Evolutionary conservation across 371 early-diverging fungal species (phyloP).

Genomic region (Lichtheimia ornata): DNA sequence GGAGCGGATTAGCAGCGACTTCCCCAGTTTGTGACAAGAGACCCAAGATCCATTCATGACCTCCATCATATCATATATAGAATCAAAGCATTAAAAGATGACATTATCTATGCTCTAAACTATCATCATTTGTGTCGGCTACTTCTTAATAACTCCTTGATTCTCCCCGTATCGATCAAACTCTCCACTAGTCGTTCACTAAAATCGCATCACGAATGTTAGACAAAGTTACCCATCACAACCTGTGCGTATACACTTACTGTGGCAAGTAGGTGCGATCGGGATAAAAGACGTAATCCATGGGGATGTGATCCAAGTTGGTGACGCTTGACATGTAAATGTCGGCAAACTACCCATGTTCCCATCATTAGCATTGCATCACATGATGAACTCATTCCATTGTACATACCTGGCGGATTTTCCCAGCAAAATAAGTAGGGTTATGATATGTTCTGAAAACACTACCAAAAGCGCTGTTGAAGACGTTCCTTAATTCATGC

Average conservation of each 20-base stretch:
- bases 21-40: conserved; percentile 31
- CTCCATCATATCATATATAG: conserved; percentile 1
- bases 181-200: conserved; percentile 49
- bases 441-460: conserved; percentile 67
- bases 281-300: conserved; percentile 68
- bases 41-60: neutral
- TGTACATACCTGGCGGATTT: conserved; percentile 45
- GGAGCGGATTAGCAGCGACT: conserved; percentile 49
- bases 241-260: conserved; percentile 30
- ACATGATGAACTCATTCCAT: neutral
- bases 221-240: neutral
- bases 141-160: conserved; percentile 12
- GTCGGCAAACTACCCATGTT: conserved; percentile 34
- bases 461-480: conserved; percentile 67
- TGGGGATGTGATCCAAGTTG: conserved; percentile 55
- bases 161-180: conserved; percentile 44
- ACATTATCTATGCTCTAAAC: no score
- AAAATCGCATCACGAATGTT: neutral
- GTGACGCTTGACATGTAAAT: conserved; percentile 62
- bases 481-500: conserved; percentile 49
- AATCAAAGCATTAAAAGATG: neutral
- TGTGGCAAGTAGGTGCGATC: conserved; percentile 64
- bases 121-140: neutral
- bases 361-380: neutral
- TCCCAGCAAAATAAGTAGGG: conserved; percentile 68